These are phyloP conservation scores for Coniochaeta hoffmannii DNA, from an alignment of 2,329 filamentous ascomycete genomes.

Conservation along the genomic window DNA sequence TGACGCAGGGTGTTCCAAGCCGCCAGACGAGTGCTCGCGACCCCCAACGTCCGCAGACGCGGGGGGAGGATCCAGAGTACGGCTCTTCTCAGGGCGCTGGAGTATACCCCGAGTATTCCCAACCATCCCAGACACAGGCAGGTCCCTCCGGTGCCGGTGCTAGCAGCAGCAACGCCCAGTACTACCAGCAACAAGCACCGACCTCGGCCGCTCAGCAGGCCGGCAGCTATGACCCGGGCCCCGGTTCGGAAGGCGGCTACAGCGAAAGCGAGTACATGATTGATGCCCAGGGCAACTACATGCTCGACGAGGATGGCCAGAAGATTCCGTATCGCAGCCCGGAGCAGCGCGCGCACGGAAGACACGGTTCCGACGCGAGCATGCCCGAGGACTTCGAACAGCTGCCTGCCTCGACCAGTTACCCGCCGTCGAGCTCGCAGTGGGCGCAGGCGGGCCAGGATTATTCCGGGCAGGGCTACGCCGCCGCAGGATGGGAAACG, in stretches of 20 bases:
- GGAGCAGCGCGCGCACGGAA: slow-evolving; percentile 30
- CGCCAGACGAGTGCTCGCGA: slow-evolving; percentile 40
- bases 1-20: slow-evolving; percentile 64
- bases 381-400: slow-evolving; percentile 47
- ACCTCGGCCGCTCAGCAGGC: slow-evolving; percentile 34
- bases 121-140: slow-evolving; percentile 3
- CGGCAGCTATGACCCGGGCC: slow-evolving; percentile 38
- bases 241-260: slow-evolving; percentile 53
- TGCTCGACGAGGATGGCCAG: slow-evolving; percentile 53
- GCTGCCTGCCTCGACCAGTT: slow-evolving; percentile 28
- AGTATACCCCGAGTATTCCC: slow-evolving; percentile 19
- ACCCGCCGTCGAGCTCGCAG: slow-evolving; percentile 30
- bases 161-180: slow-evolving; percentile 13
- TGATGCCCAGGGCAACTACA: slow-evolving; percentile 53
- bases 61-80: slow-evolving; percentile 22
- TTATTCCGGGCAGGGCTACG: slow-evolving; percentile 61
- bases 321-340: slow-evolving; percentile 46
- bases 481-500: slow-evolving; percentile 65
- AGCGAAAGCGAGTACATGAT: slow-evolving; percentile 67
- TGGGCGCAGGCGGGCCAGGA: slow-evolving; percentile 42
- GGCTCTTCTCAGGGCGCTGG: slow-evolving; percentile 16
- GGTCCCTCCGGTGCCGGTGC: not conserved
- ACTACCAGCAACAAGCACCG: slow-evolving; percentile 35
- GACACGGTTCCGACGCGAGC: slow-evolving; percentile 40
- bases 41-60: slow-evolving; percentile 21